Evolutionary conservation across 768 basidiomycete species (phyloP).

Genomic region (Cystoderma amianthinum): DNA sequence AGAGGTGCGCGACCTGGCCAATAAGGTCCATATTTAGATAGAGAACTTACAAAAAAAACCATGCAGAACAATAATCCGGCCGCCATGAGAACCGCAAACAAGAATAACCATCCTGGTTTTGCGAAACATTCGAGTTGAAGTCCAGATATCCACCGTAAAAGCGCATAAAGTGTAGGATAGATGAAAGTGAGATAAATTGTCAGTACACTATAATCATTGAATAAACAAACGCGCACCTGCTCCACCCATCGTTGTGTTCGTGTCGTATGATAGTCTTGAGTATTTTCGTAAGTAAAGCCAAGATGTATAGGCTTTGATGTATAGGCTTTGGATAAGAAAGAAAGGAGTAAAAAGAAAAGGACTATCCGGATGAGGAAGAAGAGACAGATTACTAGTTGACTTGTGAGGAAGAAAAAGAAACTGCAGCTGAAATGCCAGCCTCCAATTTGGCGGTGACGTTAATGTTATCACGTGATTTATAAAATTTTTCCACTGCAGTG

Average conservation of each 20-base stretch:
- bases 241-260: constrained; percentile 26
- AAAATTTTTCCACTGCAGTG: no score
- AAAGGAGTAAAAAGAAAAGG: no score
- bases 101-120: constrained; percentile 89
- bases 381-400: not conserved
- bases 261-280: constrained; percentile 7
- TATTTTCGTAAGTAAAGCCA: constrained; percentile 5
- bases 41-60: constrained; percentile 96
- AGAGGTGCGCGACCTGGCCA: not conserved
- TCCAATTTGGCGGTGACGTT: no score
- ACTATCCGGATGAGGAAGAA: not conserved
- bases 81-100: constrained; percentile 93
- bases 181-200: no score
- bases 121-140: no score
- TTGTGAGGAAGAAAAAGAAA: not conserved
- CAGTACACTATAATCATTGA: no score
- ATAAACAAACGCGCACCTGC: constrained; percentile 26
- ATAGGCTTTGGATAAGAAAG: not conserved
- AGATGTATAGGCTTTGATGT: not conserved
- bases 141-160: no score
- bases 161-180: no score
- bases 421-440: not conserved
- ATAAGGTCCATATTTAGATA: no score
- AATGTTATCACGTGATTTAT: no score
- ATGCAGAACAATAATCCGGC: constrained; percentile 95